Percentiles rank a stretch among this genome's conserved stretches.
Conservation (phyloP, 257 asterid genomes). For the Nicotiana tomentosiformis region DNA sequence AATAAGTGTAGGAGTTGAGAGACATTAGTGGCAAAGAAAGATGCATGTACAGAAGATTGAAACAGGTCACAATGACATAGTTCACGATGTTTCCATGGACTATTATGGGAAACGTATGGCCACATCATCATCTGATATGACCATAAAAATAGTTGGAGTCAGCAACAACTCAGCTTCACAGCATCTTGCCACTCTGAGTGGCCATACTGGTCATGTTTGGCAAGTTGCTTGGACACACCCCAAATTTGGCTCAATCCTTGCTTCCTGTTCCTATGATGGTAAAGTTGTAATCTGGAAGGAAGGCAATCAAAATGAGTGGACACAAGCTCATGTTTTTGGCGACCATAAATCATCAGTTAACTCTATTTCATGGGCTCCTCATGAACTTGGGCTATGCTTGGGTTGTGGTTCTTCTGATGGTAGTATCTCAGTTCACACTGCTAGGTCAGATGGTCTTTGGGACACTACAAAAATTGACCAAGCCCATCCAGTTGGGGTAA, state of each 20-base stretch:
- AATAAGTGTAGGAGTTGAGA: neutral
- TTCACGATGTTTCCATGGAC: slow-evolving; percentile 88
- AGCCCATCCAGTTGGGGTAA: slow-evolving; percentile 92
- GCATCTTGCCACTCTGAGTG: slow-evolving; percentile 72
- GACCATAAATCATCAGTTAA: slow-evolving; percentile 83
- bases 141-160: slow-evolving; percentile 66
- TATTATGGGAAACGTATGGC: slow-evolving; percentile 90
- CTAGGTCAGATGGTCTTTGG: slow-evolving; percentile 72
- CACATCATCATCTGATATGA: slow-evolving; percentile 82
- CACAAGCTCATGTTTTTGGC: slow-evolving; percentile 62
- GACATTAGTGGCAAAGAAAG: slow-evolving; percentile 15
- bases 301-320: slow-evolving; percentile 71
- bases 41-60: slow-evolving; percentile 94
- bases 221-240: slow-evolving; percentile 95
- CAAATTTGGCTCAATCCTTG: slow-evolving; percentile 76
- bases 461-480: slow-evolving; percentile 76
- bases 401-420: slow-evolving; percentile 96
- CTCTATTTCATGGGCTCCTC: slow-evolving; percentile 93
- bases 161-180: slow-evolving; percentile 63
- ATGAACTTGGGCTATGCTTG: slow-evolving; percentile 78
- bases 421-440: slow-evolving; percentile 63
- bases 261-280: slow-evolving; percentile 89
- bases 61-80: slow-evolving; percentile 76
- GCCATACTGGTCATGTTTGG: slow-evolving; percentile 95
- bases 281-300: slow-evolving; percentile 86